Percentiles rank a stretch among this genome's conserved stretches.
Evolutionary conservation across 75 land plant species (phyloP).

Genomic region (Sequoiadendron giganteum): DNA sequence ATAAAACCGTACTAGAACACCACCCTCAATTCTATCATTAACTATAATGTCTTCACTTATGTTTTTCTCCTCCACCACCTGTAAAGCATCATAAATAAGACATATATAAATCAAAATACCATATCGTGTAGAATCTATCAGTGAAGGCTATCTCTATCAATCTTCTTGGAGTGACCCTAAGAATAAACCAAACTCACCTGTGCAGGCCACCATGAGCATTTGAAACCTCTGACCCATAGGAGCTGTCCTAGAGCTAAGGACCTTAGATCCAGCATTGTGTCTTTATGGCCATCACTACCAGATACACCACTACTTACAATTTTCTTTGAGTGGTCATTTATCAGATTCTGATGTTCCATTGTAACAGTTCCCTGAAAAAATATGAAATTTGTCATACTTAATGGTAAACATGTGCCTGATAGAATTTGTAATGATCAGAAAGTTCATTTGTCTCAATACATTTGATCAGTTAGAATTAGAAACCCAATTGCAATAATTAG

Average conservation of each 20-base stretch:
- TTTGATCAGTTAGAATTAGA: not conserved
- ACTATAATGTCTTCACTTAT: conserved; percentile 3
- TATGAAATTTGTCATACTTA: not conserved
- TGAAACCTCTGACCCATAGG: conserved; percentile 28
- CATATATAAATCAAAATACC: not conserved
- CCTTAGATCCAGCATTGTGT: not conserved
- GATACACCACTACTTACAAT: not conserved
- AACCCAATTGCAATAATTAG: not conserved
- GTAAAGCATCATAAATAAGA: conserved; percentile 3
- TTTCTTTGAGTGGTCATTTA: not conserved
- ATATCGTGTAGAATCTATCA: not conserved
- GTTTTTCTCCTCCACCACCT: conserved; percentile 1
- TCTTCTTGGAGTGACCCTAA: not conserved
- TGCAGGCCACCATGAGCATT: conserved; percentile 42
- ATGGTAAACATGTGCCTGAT: not conserved
- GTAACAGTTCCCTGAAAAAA: not conserved
- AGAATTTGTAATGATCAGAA: not conserved
- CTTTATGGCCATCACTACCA: not conserved
- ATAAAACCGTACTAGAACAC: conserved; percentile 35
- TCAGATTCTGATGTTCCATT: not conserved
- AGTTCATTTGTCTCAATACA: not conserved
- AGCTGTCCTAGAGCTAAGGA: conserved; percentile 19
- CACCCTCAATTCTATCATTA: conserved; percentile 4
- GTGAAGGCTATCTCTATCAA: not conserved
- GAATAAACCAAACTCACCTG: conserved; percentile 12